phyloP scores from a whole-genome alignment of 140 eudicot species.

The Flaveria floridana region DNA sequence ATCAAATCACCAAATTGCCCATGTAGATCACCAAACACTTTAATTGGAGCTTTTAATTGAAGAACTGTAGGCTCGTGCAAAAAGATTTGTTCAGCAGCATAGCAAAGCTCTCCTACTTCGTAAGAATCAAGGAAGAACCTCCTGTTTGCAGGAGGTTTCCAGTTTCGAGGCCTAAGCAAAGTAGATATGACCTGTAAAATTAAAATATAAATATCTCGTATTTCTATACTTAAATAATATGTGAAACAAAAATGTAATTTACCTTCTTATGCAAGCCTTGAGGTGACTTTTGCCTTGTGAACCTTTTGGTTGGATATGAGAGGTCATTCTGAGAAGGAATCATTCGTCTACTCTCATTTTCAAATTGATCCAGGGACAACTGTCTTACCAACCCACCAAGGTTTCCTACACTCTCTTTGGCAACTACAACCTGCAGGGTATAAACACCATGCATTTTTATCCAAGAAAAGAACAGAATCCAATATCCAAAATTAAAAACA shows the following conservation, averaged over 20 bases:
- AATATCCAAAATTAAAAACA: background rate
- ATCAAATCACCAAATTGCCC: constrained; percentile 97
- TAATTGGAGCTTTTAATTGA: constrained; percentile 89
- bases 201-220: background rate
- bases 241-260: constrained; percentile 11
- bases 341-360: constrained; percentile 93
- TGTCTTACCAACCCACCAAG: constrained; percentile 90
- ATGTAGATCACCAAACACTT: constrained; percentile 97
- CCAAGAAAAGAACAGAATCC: constrained; percentile 1
- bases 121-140: constrained; percentile 83
- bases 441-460: constrained; percentile 19
- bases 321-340: constrained; percentile 56
- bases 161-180: constrained; percentile 83
- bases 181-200: constrained; percentile 66
- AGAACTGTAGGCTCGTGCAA: constrained; percentile 95
- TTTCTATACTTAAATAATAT: constrained; percentile 7
- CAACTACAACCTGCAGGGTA: constrained; percentile 82
- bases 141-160: constrained; percentile 86
- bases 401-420: constrained; percentile 81
- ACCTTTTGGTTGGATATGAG: constrained; percentile 55
- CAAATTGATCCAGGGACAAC: constrained; percentile 83
- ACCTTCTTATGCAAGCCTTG: constrained; percentile 91
- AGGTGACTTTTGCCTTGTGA: constrained; percentile 79
- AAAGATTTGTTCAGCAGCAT: constrained; percentile 94
- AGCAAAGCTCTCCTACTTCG: constrained; percentile 94